Conservation (phyloP, 768 basidiomycete species). For the Russula vinacea region DNA sequence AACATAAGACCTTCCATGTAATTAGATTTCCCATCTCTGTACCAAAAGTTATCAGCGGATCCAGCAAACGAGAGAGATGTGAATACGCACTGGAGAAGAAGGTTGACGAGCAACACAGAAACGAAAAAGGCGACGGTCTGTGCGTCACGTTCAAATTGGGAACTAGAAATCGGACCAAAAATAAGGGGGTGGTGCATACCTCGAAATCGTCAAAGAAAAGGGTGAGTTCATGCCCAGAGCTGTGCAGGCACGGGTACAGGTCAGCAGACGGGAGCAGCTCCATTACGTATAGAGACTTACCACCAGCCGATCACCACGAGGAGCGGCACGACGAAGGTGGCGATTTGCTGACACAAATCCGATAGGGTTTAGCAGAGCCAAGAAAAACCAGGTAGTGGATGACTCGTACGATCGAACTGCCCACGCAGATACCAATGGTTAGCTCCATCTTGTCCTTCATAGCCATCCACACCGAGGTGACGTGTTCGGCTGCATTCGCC, state of each 20-base stretch:
- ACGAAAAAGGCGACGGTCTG: slow-evolving; percentile 83
- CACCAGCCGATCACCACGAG: slow-evolving; percentile 89
- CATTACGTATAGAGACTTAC: slow-evolving; percentile 42
- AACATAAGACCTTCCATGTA: slow-evolving; percentile 90
- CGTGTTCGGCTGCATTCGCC: slow-evolving; percentile 86
- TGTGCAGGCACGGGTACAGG: slow-evolving; percentile 34
- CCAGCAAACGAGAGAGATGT: slow-evolving; percentile 6
- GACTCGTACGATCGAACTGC: slow-evolving; percentile 68
- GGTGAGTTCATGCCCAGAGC: slow-evolving; percentile 66
- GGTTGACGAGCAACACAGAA: slow-evolving; percentile 83
- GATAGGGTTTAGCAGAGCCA: not conserved
- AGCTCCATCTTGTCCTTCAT: slow-evolving; percentile 69
- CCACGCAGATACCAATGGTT: slow-evolving; percentile 77
- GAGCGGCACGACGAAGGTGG: slow-evolving; percentile 80
- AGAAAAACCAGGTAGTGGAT: not conserved
- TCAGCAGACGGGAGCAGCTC: slow-evolving; percentile 9
- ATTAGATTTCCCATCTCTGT: slow-evolving; percentile 78
- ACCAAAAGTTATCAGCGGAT: slow-evolving; percentile 1
- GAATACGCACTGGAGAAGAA: slow-evolving; percentile 62
- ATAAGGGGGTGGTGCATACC: slow-evolving; percentile 39
- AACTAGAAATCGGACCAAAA: slow-evolving; percentile 3
- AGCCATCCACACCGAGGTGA: slow-evolving; percentile 85
- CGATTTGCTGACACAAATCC: slow-evolving; percentile 61
- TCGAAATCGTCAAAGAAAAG: slow-evolving; percentile 86
- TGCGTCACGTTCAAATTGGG: slow-evolving; percentile 14